Percentiles rank a stretch among this genome's conserved stretches.
Conservation (phyloP, 768 basidiomycete species). For the Peribolospora baueri region DNA sequence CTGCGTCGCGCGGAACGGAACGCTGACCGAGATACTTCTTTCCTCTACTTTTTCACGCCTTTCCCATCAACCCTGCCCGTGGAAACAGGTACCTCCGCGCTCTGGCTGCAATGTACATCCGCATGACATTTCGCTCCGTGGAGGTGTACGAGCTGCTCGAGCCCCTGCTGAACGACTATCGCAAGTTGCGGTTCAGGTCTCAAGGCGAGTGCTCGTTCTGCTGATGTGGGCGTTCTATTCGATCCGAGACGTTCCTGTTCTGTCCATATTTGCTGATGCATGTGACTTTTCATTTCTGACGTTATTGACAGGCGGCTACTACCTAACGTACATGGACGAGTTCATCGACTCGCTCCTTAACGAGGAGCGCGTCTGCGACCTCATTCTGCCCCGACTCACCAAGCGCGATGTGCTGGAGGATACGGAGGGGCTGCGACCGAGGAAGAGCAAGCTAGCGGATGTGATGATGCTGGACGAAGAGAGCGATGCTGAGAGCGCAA, state of each 20-base stretch:
- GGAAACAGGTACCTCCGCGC: constrained; percentile 67
- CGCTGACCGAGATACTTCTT: not conserved
- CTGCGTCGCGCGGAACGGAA: not conserved
- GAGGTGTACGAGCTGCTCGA: constrained; percentile 87
- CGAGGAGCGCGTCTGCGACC: constrained; percentile 86
- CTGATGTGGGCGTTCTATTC: not conserved
- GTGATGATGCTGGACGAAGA: constrained; percentile 34
- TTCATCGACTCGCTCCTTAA: constrained; percentile 60
- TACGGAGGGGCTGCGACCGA: constrained; percentile 59
- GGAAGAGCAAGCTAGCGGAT: constrained; percentile 64
- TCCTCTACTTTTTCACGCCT: not conserved
- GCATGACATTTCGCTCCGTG: constrained; percentile 71
- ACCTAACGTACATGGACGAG: constrained; percentile 70
- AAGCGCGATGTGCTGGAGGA: constrained; percentile 77
- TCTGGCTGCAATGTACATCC: constrained; percentile 73
- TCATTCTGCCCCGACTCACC: constrained; percentile 70
- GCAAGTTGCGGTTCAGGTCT: constrained; percentile 58
- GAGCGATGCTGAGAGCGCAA: too few relatives aligned
- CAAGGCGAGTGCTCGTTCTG: constrained; percentile 34
- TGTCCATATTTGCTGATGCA: not conserved
- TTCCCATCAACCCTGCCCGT: not conserved
- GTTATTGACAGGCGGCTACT: constrained; percentile 39
- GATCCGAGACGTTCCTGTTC: not conserved
- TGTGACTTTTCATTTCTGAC: not conserved
- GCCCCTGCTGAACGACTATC: constrained; percentile 76